A percentile compares a stretch with the other conserved stretches of the same genome.
These are phyloP conservation scores for Talaromyces adpressus DNA, from an alignment of 495 filamentous ascomycete genomes.

Conservation along the genomic window DNA sequence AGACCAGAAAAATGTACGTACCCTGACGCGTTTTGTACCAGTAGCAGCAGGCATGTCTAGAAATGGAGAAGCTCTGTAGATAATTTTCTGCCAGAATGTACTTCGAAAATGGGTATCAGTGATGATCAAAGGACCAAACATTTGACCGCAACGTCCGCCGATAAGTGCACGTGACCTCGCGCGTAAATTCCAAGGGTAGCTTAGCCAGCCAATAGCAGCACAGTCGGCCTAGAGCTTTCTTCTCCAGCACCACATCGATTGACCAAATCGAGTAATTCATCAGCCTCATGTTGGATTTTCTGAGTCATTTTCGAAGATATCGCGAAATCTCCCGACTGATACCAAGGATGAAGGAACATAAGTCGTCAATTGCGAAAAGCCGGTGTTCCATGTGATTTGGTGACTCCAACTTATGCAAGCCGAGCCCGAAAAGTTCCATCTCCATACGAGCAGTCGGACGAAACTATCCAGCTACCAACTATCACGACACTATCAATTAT, in stretches of 20 bases:
- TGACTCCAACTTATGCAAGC: too few relatives aligned
- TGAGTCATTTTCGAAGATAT: too few relatives aligned
- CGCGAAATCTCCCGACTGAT: too few relatives aligned
- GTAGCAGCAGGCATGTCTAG: constrained; percentile 48
- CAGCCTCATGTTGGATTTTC: too few relatives aligned
- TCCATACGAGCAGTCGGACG: neutral
- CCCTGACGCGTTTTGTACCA: constrained; percentile 51
- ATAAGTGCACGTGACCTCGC: neutral
- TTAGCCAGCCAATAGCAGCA: neutral
- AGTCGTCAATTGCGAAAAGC: too few relatives aligned
- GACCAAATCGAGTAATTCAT: too few relatives aligned
- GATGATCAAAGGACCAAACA: neutral
- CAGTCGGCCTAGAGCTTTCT: neutral
- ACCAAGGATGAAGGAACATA: too few relatives aligned
- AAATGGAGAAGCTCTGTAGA: neutral
- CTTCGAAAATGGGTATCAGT: neutral
- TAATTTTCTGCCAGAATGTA: neutral
- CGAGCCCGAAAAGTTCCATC: neutral
- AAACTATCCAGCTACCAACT: neutral
- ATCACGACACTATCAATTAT: neutral
- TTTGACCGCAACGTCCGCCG: neutral
- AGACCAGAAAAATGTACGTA: constrained; percentile 18
- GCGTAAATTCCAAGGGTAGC: neutral
- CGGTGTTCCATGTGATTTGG: too few relatives aligned
- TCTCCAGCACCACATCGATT: too few relatives aligned